A percentile compares a stretch with the other conserved stretches of the same genome.
These are phyloP conservation scores for Cytospora piceicola DNA, from an alignment of 2,329 filamentous ascomycete species.

Conservation along the genomic window DNA sequence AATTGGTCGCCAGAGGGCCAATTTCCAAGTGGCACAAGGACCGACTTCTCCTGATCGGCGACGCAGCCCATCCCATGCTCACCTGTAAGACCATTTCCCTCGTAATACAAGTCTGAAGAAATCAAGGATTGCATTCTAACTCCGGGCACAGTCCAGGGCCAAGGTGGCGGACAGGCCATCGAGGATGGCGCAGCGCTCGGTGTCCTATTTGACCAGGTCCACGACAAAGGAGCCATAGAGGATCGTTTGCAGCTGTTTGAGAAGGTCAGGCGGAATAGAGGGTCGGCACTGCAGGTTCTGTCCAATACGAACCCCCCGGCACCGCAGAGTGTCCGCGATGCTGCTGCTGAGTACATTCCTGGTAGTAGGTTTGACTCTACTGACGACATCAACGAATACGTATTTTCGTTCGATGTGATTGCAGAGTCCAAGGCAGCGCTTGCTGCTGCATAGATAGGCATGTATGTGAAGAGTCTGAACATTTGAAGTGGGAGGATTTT, in stretches of 20 bases:
- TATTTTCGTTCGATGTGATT: slow-evolving; percentile 17
- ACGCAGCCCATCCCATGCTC: slow-evolving; percentile 19
- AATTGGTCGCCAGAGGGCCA: slow-evolving; percentile 1
- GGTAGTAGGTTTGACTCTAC: slow-evolving; percentile 6
- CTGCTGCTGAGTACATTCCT: slow-evolving; percentile 10
- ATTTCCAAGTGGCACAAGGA: slow-evolving; percentile 17
- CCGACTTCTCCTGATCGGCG: slow-evolving; percentile 10
- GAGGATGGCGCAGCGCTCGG: slow-evolving; percentile 15
- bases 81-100: not conserved
- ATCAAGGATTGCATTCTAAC: not conserved
- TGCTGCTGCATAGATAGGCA: not conserved
- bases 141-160: slow-evolving; percentile 2
- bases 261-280: slow-evolving; percentile 16
- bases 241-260: slow-evolving; percentile 7
- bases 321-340: slow-evolving; percentile 6
- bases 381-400: slow-evolving; percentile 11
- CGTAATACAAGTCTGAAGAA: accelerated
- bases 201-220: slow-evolving; percentile 6
- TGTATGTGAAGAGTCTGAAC: no score
- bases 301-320: slow-evolving; percentile 8
- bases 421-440: slow-evolving; percentile 14
- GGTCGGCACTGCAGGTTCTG: slow-evolving; percentile 13
- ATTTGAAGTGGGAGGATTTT: no score
- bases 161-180: slow-evolving; percentile 18
- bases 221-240: not conserved